Evolutionary conservation across 169 alveolate species (phyloP), one percentile per base, ranked within the genome.

Genomic region (Plasmodium vivax): DNA sequence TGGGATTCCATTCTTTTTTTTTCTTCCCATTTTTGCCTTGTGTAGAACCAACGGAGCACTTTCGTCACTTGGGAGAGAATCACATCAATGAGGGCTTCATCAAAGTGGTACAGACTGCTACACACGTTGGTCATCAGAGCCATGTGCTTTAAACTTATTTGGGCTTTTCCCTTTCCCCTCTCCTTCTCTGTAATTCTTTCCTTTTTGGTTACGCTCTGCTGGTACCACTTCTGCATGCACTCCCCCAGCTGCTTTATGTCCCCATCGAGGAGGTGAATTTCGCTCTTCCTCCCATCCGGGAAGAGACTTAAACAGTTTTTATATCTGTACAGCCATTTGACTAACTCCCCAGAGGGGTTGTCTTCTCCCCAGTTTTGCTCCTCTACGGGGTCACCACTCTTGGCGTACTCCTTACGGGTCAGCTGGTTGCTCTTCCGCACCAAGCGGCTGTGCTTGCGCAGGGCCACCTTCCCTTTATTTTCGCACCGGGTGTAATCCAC

Each of bases 311-410:
- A 56, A 38, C 45, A 54, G 47, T 87, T 87, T 75, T 30, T 87
- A 77, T 16, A 87, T 45, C 93, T 27, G 19, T 87, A 87, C 16
- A 87, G n/a, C 93, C 93, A 87, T 9, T 87, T 87, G 27, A 77
- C 41, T 51, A 77, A 75, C 14, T 75, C 9, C 34, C 58, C 77
- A 68, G 12, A 23, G 14, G 41, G 77, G 1, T 6, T 58, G n/a
- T 36, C 34, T 81, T 19, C 45, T 8, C 32, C 7, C 30, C 16
- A n/a, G 34, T 1, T 30, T n/a, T n/a, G 7, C 30, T 36, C 7
- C 27, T n/a, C 32, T 10, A 16, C n/a, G 0, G 34, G 54, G 14
- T 7, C 34, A 23, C 36, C 38, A 0, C 27, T 38, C 38, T 10
- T 68, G 14, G 71, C 9, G 47, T 75, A 87, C 32, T 87, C 93